Base-by-base conservation (phyloP, 352 stramenopile species). In the Phytophthora cryptogea region DNA sequence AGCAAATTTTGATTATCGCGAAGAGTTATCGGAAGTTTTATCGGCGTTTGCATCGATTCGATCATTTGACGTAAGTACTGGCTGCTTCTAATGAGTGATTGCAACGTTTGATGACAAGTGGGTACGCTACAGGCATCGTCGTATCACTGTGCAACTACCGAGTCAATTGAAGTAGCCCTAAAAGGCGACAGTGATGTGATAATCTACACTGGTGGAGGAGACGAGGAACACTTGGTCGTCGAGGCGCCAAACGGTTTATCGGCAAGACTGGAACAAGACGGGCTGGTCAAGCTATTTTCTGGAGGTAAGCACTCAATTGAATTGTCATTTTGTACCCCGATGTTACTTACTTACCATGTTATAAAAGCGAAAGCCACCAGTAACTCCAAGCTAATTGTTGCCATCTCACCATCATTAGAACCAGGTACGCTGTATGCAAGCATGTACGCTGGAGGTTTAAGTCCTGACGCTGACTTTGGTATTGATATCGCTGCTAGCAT, bases 1-100 rank as follows among this genome's bases (percentile, higher is more conserved):
- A 54, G 44, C 54, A 3, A 63, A 63, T 20, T 67, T 63, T 23
- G 69, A 79, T 30, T 83, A 76, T 26, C 62, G 61, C 30, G 80
- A 88, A 52, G 76, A 86, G 33, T 63, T 89, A n/a, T 72, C 76
- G 1, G 67, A 72, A 43, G 66, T 80, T 44, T 62, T 89, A 16
- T 66, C 68, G 6, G 33, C 35, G 20, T 79, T 89, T 32, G 63
- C 69, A 16, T 64, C 65, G 17, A 63, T 88, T 46, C 63, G 70
- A 14, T 55, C 54, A 0, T 73, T 90, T 52, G 57, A 79, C 33
- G 80, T 89, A 53, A 52, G 51, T 54, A 27, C 23, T 20, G 40
- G 53, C 4, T 20, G 8, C n/a, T 14, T 32, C 26, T 23, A 20
- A 41, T 27, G 6, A 23, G 11, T 35, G 20, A 2, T 2, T n/a